Conservation (phyloP, 2,329 filamentous ascomycete species). For the Drechmeria coniospora region DNA sequence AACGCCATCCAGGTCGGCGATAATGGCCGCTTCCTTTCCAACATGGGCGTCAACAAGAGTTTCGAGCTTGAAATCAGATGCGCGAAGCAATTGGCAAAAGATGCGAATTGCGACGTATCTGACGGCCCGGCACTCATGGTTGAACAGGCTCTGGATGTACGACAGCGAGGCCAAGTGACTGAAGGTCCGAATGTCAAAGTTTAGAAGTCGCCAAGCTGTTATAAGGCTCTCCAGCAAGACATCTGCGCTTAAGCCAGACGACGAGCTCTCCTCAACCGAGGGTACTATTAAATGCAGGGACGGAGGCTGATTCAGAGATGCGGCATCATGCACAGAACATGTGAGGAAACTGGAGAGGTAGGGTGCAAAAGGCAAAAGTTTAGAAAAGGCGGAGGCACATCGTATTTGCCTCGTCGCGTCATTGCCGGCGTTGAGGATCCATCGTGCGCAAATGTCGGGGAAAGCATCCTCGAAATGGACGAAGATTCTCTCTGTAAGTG, state of each 20-base stretch:
- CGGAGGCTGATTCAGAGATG: slow-evolving; percentile 5
- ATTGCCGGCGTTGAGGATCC: slow-evolving; percentile 39
- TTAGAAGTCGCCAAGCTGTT: slow-evolving; percentile 62
- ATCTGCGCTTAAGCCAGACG: slow-evolving; percentile 8
- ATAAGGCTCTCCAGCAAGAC: slow-evolving; percentile 15
- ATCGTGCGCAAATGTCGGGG: slow-evolving; percentile 69
- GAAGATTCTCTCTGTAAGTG: slow-evolving; percentile 59
- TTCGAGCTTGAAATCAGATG: slow-evolving; percentile 66
- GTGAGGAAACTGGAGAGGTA: slow-evolving; percentile 62
- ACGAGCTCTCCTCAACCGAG: slow-evolving; percentile 13
- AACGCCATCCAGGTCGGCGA: slow-evolving; percentile 60
- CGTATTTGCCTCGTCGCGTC: slow-evolving; percentile 21
- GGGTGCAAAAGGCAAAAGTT: slow-evolving; percentile 68
- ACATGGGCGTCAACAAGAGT: slow-evolving; percentile 53
- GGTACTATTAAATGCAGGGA: slow-evolving; percentile 16
- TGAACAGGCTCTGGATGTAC: slow-evolving; percentile 54
- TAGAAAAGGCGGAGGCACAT: slow-evolving; percentile 57
- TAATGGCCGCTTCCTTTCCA: slow-evolving; percentile 41
- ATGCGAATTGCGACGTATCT: slow-evolving; percentile 72
- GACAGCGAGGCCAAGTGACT: slow-evolving; percentile 47
- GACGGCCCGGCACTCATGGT: slow-evolving; percentile 41
- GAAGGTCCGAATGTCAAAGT: slow-evolving; percentile 57
- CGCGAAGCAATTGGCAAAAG: slow-evolving; percentile 63
- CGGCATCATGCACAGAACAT: slow-evolving; percentile 14
- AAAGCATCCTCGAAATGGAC: slow-evolving; percentile 59